Evolutionary conservation across 1,139 yeast genomes (phyloP), one percentile per base, ranked within the genome.

Genomic region (Protomyces lactucae-debilis): DNA sequence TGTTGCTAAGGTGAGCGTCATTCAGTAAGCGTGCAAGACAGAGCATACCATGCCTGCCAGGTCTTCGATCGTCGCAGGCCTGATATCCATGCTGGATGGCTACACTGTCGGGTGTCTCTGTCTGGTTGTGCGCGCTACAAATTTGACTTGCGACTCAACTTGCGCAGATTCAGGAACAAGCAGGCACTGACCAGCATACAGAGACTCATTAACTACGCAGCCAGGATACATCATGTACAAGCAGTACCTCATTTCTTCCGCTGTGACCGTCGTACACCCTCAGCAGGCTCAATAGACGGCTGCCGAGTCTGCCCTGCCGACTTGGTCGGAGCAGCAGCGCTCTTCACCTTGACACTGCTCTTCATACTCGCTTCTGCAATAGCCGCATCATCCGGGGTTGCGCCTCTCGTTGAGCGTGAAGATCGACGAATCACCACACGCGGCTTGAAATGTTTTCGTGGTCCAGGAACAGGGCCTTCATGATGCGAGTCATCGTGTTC

Each of bases 1-100:
- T 91, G 91, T 75, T 93, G 99, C 48, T 43, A n/a, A n/a, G 12
- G 48, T 43, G 14, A 43, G 48, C 25, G 21, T 43, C 92, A 93
- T 92, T 37, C 16, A 21, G 14, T n/a, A 9, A 16, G 25, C 16
- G 35, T 5, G 16, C n/a, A 18, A 4, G 14, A 6, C 9, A 28
- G 32, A 14, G 43, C 43, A 16, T 43, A 46, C 55, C 66, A 65
- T 61, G 45, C 95, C 96, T 76, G 89, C 95, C 66, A 91, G 82
- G 76, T 93, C 99, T 56, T 83, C 81, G 52, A 90, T 84, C 40
- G 90, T 87, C 35, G 99, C 99, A 72, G 84, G 87, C 74, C 99
- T 85, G 68, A 93, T 89, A 36, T 91, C 88, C 71, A 93, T 86
- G 71, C 69, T 72, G 56, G 16, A 23, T 28, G 3, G 32, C 32